Evolutionary conservation across 176 grass and related monocot genomes (phyloP).

Genomic region (Miscanthus lutarioriparius): DNA sequence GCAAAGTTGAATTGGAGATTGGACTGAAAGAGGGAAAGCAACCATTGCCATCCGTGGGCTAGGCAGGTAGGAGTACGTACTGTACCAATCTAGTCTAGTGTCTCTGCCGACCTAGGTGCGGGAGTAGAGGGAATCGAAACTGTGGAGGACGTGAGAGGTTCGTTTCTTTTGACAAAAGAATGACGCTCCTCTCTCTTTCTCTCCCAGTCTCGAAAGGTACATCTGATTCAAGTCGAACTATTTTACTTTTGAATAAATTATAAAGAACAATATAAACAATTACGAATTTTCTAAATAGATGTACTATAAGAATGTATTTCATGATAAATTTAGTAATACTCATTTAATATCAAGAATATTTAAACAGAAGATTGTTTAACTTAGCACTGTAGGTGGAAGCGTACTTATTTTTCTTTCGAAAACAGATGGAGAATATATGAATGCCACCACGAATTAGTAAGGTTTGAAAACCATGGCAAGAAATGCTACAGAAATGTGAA

Average conservation of each 20-base stretch:
- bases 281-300: background rate
- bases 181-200: too few relatives aligned
- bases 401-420: too few relatives aligned
- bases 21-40: background rate
- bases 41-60: background rate
- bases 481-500: background rate
- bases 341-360: too few relatives aligned
- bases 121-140: background rate
- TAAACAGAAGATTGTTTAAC: too few relatives aligned
- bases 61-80: background rate
- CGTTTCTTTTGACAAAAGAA: too few relatives aligned
- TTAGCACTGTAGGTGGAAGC: too few relatives aligned
- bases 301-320: too few relatives aligned
- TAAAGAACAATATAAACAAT: background rate
- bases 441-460: too few relatives aligned
- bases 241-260: too few relatives aligned
- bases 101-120: background rate
- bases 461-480: background rate
- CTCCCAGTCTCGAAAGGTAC: too few relatives aligned
- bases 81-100: background rate
- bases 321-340: too few relatives aligned
- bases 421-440: too few relatives aligned
- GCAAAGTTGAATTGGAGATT: background rate
- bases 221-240: background rate
- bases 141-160: background rate